Percentiles rank a stretch among this genome's conserved stretches.
Conservation (phyloP, 129 eudicot genomes). For the Flaveria ramosissima region DNA sequence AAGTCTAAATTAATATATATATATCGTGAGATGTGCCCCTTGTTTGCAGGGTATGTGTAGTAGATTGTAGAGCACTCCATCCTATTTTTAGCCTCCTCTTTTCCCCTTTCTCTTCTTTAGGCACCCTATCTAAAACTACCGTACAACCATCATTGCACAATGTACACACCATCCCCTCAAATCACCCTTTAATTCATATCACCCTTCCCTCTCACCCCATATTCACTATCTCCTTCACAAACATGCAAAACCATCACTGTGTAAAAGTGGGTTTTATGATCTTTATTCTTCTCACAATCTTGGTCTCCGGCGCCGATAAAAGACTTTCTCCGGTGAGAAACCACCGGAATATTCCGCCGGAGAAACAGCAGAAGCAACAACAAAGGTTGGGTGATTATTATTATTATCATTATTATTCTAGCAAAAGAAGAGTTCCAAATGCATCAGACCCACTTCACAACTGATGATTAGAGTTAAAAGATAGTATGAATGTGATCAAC, state of each 20-base stretch:
- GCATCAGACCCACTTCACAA: slow-evolving; percentile 59
- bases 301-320: slow-evolving; percentile 34
- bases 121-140: slow-evolving; percentile 1
- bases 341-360: slow-evolving; percentile 18
- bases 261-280: slow-evolving; percentile 6
- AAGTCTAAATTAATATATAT: no score
- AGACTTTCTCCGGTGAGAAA: background rate
- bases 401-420: background rate
- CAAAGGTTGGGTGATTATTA: slow-evolving; percentile 17
- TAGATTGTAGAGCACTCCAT: slow-evolving; percentile 34
- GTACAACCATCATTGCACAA: slow-evolving; percentile 34
- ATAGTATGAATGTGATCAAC: background rate
- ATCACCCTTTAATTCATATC: slow-evolving; percentile 27
- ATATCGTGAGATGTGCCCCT: slow-evolving; percentile 47
- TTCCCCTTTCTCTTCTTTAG: slow-evolving; percentile 4
- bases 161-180: slow-evolving; percentile 24
- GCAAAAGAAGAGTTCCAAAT: slow-evolving; percentile 54
- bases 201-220: background rate
- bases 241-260: slow-evolving; percentile 34
- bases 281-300: slow-evolving; percentile 28
- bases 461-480: background rate
- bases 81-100: slow-evolving; percentile 24
- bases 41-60: slow-evolving; percentile 45
- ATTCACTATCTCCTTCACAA: slow-evolving; percentile 6
- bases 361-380: slow-evolving; percentile 26